Evolutionary conservation across 768 basidiomycete species (phyloP).

Genomic region (Tricholomella constricta): DNA sequence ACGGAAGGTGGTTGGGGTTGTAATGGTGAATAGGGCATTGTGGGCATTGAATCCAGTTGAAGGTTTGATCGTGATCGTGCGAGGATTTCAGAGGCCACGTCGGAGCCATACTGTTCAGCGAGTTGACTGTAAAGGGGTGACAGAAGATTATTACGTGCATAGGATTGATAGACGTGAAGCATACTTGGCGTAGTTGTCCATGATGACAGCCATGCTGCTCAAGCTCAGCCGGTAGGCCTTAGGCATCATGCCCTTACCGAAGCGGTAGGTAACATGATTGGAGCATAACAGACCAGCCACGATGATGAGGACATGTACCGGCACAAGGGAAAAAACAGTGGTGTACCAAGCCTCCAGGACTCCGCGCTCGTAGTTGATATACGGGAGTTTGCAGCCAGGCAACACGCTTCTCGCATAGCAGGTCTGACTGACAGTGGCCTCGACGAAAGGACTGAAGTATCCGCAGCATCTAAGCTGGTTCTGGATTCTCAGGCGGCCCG

Average conservation of each 20-base stretch:
- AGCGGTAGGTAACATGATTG: slow-evolving; percentile 85
- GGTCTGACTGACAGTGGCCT: slow-evolving; percentile 72
- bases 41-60: slow-evolving; percentile 35
- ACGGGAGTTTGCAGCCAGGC: slow-evolving; percentile 73
- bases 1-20: slow-evolving; percentile 10
- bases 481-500: slow-evolving; percentile 68
- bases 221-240: slow-evolving; percentile 77
- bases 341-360: slow-evolving; percentile 69
- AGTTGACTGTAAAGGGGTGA: slow-evolving; percentile 51
- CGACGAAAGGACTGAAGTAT: slow-evolving; percentile 78
- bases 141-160: slow-evolving; percentile 1
- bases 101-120: slow-evolving; percentile 70
- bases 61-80: slow-evolving; percentile 58
- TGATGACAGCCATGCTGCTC: slow-evolving; percentile 77
- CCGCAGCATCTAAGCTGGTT: slow-evolving; percentile 79
- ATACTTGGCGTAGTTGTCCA: slow-evolving; percentile 83
- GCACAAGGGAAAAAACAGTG: slow-evolving; percentile 64
- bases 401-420: slow-evolving; percentile 74
- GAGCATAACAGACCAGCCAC: slow-evolving; percentile 67
- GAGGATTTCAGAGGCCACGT: slow-evolving; percentile 60
- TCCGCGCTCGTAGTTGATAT: slow-evolving; percentile 55
- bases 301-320: slow-evolving; percentile 66
- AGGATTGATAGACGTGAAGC: slow-evolving; percentile 19
- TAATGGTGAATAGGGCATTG: slow-evolving; percentile 23
- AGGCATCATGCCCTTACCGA: slow-evolving; percentile 88